Evolutionary conservation across 2,329 filamentous ascomycete genomes (phyloP), one percentile per base, ranked within the genome.

Genomic region (Phyllosticta citriasiana): DNA sequence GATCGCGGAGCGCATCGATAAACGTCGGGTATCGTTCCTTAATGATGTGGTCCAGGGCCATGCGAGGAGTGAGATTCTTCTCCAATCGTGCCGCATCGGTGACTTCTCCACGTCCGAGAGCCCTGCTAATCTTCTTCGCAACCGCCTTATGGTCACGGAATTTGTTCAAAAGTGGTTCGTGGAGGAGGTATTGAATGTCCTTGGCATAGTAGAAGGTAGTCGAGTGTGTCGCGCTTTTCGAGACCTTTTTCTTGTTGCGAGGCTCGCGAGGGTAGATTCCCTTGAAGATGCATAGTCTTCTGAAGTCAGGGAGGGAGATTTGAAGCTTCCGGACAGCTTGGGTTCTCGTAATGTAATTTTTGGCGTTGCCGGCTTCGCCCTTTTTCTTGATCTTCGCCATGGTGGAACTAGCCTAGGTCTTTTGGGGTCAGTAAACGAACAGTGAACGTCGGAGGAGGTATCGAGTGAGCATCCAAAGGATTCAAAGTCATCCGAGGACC

Each of bases 241-340:
- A 90, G 52, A 89, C 94, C 84, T 97, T 97, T 81, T 96, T 97
- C 81, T 91, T 93, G 80, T 88, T 96, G 72, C 94, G 86, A 65
- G 94, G 94, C 80, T 99, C 94, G 71, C 94, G 89, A 66, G 94
- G 94, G 78, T 97, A 99, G 75, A 99, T 97, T 81, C 83, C 94
- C 81, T 97, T 97, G 88, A 96, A 99, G 76, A 99, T 99, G 80
- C 94, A 99, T 73, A 99, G 83, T 79, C 96, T 88, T 78, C 94
- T 88, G 79, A 99, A 99, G 78, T 99, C 94, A 67, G 92, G 91
- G 61, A 99, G 85, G 71, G 89, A 96, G 77, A 99, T 89, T 78
- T 99, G 94, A 65, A 99, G 87, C 80, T 97, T 99, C 76, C 92
- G 91, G 70, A 99, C 91, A 54, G 94, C 94, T 80, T 97, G 91